A percentile compares a stretch with the other conserved stretches of the same genome.
These are phyloP conservation scores for Microthlaspi erraticum DNA, from an alignment of 345 rosid species.

Conservation along the genomic window DNA sequence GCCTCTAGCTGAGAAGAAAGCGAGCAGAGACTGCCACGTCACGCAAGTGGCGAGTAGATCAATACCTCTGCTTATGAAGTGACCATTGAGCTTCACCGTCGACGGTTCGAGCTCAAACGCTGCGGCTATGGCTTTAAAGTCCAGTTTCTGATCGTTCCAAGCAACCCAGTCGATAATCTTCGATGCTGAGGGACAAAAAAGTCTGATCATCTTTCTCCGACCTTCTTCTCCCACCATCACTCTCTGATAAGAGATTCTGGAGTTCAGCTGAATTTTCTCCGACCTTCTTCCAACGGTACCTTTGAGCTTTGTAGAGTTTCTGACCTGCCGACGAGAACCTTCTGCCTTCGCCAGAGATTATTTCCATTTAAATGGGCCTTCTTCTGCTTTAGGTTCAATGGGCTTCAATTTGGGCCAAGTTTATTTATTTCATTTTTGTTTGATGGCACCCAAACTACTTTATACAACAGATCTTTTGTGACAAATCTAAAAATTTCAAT, in stretches of 20 bases:
- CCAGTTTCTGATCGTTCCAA: constrained; percentile 64
- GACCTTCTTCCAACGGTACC: constrained; percentile 25
- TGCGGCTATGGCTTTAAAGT: constrained; percentile 69
- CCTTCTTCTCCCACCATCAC: constrained; percentile 33
- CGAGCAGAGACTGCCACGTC: constrained; percentile 79
- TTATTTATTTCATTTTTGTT: too few species aligned
- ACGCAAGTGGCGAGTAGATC: constrained; percentile 71
- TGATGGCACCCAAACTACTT: too few species aligned
- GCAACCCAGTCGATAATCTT: constrained; percentile 50
- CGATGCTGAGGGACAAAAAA: constrained; percentile 63
- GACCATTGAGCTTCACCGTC: constrained; percentile 78
- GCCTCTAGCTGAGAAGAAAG: constrained; percentile 79
- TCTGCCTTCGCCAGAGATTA: constrained; percentile 17
- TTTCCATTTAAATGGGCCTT: background rate
- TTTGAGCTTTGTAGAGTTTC: constrained; percentile 13
- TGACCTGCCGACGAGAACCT: constrained; percentile 25
- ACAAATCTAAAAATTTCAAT: too few species aligned
- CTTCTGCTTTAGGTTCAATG: background rate
- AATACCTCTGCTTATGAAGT: constrained; percentile 76
- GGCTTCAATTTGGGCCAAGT: background rate
- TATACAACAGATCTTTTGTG: too few species aligned
- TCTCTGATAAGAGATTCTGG: constrained; percentile 22
- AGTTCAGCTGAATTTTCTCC: constrained; percentile 14
- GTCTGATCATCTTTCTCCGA: constrained; percentile 56
- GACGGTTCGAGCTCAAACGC: constrained; percentile 74